Conservation (phyloP, 164 flowering plant genomes). For the Vitis labrusca region DNA sequence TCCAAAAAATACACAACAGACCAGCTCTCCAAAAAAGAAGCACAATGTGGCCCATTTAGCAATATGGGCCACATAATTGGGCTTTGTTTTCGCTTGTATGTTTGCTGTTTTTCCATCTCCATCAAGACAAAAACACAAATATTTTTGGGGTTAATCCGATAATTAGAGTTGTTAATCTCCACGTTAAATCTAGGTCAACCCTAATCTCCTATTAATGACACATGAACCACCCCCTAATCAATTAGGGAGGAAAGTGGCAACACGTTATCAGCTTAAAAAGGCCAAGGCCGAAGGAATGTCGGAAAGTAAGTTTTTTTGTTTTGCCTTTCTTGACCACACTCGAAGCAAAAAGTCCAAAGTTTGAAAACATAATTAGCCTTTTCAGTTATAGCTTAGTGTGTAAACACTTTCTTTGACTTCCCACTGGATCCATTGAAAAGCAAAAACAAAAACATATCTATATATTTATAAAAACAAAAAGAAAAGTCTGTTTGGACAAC, state of each 20-base stretch:
- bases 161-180: too few species aligned
- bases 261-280: not conserved
- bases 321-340: not conserved
- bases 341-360: conserved; percentile 4
- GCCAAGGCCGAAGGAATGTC: conserved; percentile 10
- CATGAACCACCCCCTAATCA: not conserved
- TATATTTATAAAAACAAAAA: not conserved
- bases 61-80: too few species aligned
- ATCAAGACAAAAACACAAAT: too few species aligned
- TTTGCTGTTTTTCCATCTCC: too few species aligned
- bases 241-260: not conserved
- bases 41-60: too few species aligned
- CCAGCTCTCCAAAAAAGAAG: too few species aligned
- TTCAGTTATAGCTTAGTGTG: conserved; percentile 5
- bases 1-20: too few species aligned
- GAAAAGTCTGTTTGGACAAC: not conserved
- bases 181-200: too few species aligned
- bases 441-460: not conserved
- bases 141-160: too few species aligned
- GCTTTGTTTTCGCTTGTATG: too few species aligned
- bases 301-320: conserved; percentile 4
- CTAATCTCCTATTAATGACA: too few species aligned
- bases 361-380: conserved; percentile 15
- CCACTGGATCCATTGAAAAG: conserved; percentile 9
- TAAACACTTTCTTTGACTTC: conserved; percentile 13